These are phyloP conservation scores for Trypanosoma theileri DNA, from an alignment of 208 protist genomes.

Conservation along the genomic window DNA sequence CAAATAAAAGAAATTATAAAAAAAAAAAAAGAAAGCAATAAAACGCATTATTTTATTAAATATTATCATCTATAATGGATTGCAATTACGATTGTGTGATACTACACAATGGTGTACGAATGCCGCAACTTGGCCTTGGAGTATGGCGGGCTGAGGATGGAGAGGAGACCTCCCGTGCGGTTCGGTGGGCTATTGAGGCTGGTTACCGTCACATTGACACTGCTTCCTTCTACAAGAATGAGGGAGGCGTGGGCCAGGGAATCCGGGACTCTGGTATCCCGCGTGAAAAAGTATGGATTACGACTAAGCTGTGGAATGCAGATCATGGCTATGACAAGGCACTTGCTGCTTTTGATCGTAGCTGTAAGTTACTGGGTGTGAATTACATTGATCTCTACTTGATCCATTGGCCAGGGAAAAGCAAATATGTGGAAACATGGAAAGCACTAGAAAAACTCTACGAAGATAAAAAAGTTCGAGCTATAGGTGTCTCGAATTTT, in stretches of 20 bases:
- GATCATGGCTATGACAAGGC: constrained; percentile 65
- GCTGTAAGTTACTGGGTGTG: constrained; percentile 74
- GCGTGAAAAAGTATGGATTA: constrained; percentile 89
- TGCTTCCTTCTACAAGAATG: constrained; percentile 83
- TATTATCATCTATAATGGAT: no score
- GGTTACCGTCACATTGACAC: constrained; percentile 91
- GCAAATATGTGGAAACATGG: constrained; percentile 59
- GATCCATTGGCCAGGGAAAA: constrained; percentile 94
- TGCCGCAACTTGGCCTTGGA: constrained; percentile 83
- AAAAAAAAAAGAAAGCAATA: neutral
- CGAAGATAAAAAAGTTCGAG: constrained; percentile 64
- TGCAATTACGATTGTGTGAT: constrained; percentile 29
- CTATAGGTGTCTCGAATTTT: constrained; percentile 93
- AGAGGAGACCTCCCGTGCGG: constrained; percentile 40
- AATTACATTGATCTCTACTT: constrained; percentile 96
- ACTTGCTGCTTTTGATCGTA: constrained; percentile 70
- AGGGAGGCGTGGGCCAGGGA: constrained; percentile 55
- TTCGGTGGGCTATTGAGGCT: constrained; percentile 51
- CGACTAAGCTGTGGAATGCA: constrained; percentile 85
- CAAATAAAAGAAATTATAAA: no score
- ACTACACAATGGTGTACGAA: constrained; percentile 62
- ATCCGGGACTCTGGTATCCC: constrained; percentile 59
- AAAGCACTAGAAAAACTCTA: constrained; percentile 67
- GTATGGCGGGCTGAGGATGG: constrained; percentile 61
- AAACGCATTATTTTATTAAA: neutral